These are phyloP conservation scores for Ceriops decandra DNA, from an alignment of 345 rosid species.

Conservation along the genomic window DNA sequence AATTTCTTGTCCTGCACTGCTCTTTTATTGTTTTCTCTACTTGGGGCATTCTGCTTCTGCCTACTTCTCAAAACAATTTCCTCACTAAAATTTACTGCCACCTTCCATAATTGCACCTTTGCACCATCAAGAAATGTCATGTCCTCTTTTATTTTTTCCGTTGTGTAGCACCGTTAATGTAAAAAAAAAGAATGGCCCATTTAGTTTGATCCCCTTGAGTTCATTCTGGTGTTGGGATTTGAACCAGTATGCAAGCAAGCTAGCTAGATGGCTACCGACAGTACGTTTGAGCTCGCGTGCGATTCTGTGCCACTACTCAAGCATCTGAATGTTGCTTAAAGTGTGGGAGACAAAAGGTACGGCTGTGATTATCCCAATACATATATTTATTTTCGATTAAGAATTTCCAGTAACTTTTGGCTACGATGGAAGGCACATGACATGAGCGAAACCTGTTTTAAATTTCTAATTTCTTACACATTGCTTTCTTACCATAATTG, in stretches of 20 bases:
- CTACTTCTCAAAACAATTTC: neutral
- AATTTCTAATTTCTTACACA: neutral
- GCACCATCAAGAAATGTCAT: neutral
- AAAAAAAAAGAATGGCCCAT: no score
- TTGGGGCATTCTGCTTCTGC: neutral
- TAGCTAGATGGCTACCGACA: neutral
- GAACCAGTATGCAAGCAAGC: neutral
- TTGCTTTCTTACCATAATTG: neutral
- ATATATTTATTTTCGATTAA: neutral
- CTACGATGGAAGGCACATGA: neutral
- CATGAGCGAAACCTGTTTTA: neutral
- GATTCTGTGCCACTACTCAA: slow-evolving; percentile 30
- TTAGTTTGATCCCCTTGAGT: no score
- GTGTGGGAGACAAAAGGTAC: slow-evolving; percentile 31
- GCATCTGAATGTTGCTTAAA: slow-evolving; percentile 24
- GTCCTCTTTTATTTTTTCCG: no score
- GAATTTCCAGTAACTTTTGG: slow-evolving; percentile 14
- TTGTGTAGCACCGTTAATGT: no score
- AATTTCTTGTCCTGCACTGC: slow-evolving; percentile 22
- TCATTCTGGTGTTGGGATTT: slow-evolving; percentile 12
- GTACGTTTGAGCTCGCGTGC: slow-evolving; percentile 18
- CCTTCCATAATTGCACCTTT: neutral
- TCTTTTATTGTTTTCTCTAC: slow-evolving; percentile 1
- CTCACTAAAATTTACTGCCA: neutral
- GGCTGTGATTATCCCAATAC: slow-evolving; percentile 23